Percentiles rank a stretch among this genome's conserved stretches.
These are phyloP conservation scores for Chionographis japonica DNA, from an alignment of 106 monocot species.

Conservation along the genomic window DNA sequence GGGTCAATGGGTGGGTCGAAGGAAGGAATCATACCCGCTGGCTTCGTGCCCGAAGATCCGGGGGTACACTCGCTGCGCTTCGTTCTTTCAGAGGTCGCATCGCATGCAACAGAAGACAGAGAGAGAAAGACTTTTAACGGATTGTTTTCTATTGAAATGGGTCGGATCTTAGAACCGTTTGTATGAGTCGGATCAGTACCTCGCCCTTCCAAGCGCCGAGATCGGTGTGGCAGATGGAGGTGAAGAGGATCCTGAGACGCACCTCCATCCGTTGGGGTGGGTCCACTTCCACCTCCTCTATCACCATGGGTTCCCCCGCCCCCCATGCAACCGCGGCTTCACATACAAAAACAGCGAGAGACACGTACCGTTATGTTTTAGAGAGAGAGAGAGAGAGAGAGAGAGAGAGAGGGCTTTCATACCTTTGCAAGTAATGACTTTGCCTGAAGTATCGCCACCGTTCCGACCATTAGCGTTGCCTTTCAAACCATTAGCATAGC, in stretches of 20 bases:
- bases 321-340: slow-evolving; percentile 62
- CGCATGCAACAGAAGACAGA: background rate
- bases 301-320: slow-evolving; percentile 46
- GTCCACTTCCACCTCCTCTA: slow-evolving; percentile 61
- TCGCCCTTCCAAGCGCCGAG: slow-evolving; percentile 61
- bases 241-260: slow-evolving; percentile 57
- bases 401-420: background rate
- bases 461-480: background rate
- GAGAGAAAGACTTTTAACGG: background rate
- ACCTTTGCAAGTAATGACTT: slow-evolving; percentile 79
- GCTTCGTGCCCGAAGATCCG: slow-evolving; percentile 83
- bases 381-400: background rate
- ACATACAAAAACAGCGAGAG: background rate
- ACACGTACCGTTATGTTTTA: background rate
- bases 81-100: slow-evolving; percentile 23
- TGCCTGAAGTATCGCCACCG: slow-evolving; percentile 11
- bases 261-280: slow-evolving; percentile 62
- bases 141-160: no score
- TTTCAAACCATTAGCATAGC: no score
- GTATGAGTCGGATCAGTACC: slow-evolving; percentile 10
- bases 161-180: no score
- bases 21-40: slow-evolving; percentile 34
- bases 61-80: slow-evolving; percentile 47
- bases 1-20: background rate
- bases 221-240: slow-evolving; percentile 80